phyloP scores from a whole-genome alignment of 352 stramenopile genomes.

The Halophytophthora batemanensis region DNA sequence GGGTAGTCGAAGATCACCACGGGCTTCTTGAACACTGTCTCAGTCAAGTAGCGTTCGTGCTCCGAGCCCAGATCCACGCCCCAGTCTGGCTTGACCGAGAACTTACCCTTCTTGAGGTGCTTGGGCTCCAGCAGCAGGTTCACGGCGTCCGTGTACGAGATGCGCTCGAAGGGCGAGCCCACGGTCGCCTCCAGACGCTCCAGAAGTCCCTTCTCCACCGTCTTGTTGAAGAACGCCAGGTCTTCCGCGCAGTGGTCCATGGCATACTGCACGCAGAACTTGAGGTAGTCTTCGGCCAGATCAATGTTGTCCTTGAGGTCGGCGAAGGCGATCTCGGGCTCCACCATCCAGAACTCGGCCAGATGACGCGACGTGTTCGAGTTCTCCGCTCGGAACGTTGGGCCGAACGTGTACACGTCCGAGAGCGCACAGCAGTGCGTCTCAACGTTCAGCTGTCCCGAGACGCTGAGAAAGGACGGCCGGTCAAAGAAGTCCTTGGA shows the following conservation, averaged over 20 bases:
- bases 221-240: slow-evolving; percentile 94
- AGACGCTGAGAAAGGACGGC: slow-evolving; percentile 91
- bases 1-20: slow-evolving; percentile 99
- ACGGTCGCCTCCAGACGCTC: slow-evolving; percentile 53
- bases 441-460: slow-evolving; percentile 97
- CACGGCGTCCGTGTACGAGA: slow-evolving; percentile 96
- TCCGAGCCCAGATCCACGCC: slow-evolving; percentile 97
- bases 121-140: slow-evolving; percentile 84
- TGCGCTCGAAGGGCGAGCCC: slow-evolving; percentile 57
- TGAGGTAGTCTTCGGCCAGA: slow-evolving; percentile 95
- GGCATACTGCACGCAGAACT: slow-evolving; percentile 93
- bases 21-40: slow-evolving; percentile 84
- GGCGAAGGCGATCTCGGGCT: slow-evolving; percentile 91
- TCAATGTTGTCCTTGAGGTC: slow-evolving; percentile 93
- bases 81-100: slow-evolving; percentile 89
- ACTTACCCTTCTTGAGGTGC: slow-evolving; percentile 85
- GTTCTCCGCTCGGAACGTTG: slow-evolving; percentile 99
- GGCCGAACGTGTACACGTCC: slow-evolving; percentile 98
- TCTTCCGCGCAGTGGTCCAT: slow-evolving; percentile 92
- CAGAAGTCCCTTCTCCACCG: slow-evolving; percentile 87
- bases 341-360: slow-evolving; percentile 99
- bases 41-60: slow-evolving; percentile 96
- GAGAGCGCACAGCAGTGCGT: slow-evolving; percentile 89
- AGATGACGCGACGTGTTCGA: slow-evolving; percentile 97
- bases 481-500: slow-evolving; percentile 91